Evolutionary conservation across 1,284 basidiomycete genomes (phyloP), one percentile per base, ranked within the genome.

Genomic region (Trichosporon inkin): DNA sequence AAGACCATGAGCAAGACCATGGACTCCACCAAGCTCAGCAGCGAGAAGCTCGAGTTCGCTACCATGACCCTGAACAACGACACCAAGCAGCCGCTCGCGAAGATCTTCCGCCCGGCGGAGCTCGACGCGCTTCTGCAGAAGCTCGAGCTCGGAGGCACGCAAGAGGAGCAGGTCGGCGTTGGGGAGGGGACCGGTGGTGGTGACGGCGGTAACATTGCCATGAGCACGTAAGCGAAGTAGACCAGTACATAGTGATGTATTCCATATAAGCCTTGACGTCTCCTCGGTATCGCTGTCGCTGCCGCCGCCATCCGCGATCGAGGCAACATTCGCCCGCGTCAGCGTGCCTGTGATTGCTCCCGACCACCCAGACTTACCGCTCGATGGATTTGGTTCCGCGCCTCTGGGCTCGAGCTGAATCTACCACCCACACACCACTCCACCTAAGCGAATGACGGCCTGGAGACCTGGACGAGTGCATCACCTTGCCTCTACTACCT

Each of bases 1-100:
- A 89, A 88, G 80, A 90, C 93, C 56, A 92, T 99, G 88, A 94
- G 92, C 83, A 99, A 98, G 85, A 98, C 95, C 52, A 97, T 99
- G 94, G 95, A 99, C 76, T 93, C 92, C 66, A 98, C 95, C 32
- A 94, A 91, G 55, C 80, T 99, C 64, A 89, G 92, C 55, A 93
- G 90, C 74, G 93, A 97, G 80, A 96, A 95, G 78, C 81, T 99
- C 71, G 96, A 99, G 78, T 94, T 99, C 71, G 92, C 95, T 10
- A 93, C 92, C 2, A 81, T 99, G 73, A 92, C 90, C 2, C 82
- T 96, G 13, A 89, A 94, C 73, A 82, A 87, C 7, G 80, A 79
- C 38, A 86, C 86, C 52, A 88, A 91, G 71, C 80, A 87, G 73
- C 92, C 93, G 1, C 86, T 87, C 71, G 90, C 91, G 41, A 95